Base-by-base conservation (phyloP, 2,329 filamentous ascomycete genomes). In the Pseudovirgaria hyperparasitica region DNA sequence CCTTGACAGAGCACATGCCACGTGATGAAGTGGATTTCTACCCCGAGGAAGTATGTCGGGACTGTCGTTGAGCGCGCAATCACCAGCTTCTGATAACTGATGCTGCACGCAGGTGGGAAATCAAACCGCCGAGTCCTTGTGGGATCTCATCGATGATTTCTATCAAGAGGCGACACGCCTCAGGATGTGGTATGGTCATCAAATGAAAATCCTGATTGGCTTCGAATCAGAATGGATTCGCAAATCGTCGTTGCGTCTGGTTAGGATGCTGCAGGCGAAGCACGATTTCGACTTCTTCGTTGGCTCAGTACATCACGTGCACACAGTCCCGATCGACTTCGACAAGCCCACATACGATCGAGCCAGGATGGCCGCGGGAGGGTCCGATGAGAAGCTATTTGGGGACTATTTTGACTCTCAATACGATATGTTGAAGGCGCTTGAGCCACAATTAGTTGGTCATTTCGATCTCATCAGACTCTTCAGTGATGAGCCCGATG, bases 211-310 rank as follows among this genome's bases (percentile, higher is more conserved):
- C 37, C 66, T 93, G 22, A 74, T 98, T 47, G 90, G 82, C 23
- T 93, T 96, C 50, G 90, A 98, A 55, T 72, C 73, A 28, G 90
- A 98, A 51, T 98, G 82, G 75, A 90, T 94, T 50, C 76, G 86
- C 5, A 66, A 76, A 0, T 65, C 62, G 4, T 71, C 69, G 4
- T 72, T 75, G 41, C 54, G 52, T 0, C 57, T 78, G 24, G 75
- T 92, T 32, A 46, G 58, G 18, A 41, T 52, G 8, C 66, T 82
- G 3, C 58, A 76, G 13, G 47, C 63, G 5, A 64, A 70, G 35
- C 68, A 82, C 20, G 55, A 58, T 7, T 67, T 92, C 34, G 87
- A 96, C 57, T 82, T 92, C 57, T 93, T 94, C 60, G 67, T 98
- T 46, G 90, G 90, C 31, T 92, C 82, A 2, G 68, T 96, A 25